These are phyloP conservation scores for Mercurialis annua DNA, from an alignment of 345 rosid species.

Conservation along the genomic window DNA sequence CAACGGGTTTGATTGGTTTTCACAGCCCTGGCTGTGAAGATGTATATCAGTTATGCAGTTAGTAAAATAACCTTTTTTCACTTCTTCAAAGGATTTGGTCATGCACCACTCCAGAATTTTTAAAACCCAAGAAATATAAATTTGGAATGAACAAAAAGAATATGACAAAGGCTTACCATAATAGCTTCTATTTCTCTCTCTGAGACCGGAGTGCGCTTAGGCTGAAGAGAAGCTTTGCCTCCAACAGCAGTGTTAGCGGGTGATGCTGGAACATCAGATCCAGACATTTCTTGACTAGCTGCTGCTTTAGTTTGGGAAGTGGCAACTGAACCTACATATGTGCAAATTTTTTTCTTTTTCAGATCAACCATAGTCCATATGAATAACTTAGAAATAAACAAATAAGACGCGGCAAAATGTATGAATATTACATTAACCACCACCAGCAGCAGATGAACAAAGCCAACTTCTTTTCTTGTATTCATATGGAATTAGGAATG, in stretches of 20 bases:
- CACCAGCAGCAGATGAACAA: background rate
- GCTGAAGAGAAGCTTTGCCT: slow-evolving; percentile 83
- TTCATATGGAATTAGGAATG: background rate
- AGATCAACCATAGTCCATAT: background rate
- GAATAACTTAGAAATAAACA: too few relatives aligned
- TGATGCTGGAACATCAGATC: slow-evolving; percentile 61
- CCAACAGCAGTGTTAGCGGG: slow-evolving; percentile 53
- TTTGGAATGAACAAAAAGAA: background rate
- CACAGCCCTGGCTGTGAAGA: too few relatives aligned
- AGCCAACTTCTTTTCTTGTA: background rate
- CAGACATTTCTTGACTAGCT: slow-evolving; percentile 21
- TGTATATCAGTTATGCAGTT: too few relatives aligned
- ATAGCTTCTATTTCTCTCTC: slow-evolving; percentile 68
- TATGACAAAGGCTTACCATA: slow-evolving; percentile 40
- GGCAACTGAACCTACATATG: slow-evolving; percentile 19
- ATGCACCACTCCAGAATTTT: too few relatives aligned
- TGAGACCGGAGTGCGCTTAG: slow-evolving; percentile 70
- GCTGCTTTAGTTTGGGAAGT: slow-evolving; percentile 26
- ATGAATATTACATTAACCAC: too few relatives aligned
- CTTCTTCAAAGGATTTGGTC: background rate
- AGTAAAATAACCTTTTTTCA: too few relatives aligned
- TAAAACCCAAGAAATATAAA: too few relatives aligned
- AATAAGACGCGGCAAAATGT: too few relatives aligned
- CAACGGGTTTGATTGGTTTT: too few relatives aligned
- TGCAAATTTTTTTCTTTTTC: background rate